Conservation (phyloP, 2,329 filamentous ascomycete genomes). For the Lecanicillium sp. region DNA sequence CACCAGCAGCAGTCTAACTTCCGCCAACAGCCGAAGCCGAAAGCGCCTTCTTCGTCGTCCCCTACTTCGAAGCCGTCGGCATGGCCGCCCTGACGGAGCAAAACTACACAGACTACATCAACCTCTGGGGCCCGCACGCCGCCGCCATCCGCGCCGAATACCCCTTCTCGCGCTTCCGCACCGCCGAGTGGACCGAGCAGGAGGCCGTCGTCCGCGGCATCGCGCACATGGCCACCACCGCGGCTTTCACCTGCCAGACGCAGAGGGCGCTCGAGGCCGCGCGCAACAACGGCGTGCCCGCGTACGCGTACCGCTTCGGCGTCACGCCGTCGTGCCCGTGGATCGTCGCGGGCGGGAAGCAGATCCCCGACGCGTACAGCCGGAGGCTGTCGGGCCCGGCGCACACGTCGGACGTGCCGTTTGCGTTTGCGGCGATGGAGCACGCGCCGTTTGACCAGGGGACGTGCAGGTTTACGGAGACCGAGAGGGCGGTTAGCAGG, state of each 20-base stretch:
- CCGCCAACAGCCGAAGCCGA: neutral
- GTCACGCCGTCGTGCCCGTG: conserved; percentile 17
- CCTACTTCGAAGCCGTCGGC: neutral
- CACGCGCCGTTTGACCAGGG: conserved; percentile 17
- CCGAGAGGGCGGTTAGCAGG: conserved; percentile 14
- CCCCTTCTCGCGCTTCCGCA: neutral
- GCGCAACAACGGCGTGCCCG: conserved; percentile 4
- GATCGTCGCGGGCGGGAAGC: conserved; percentile 10
- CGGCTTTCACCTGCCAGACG: neutral
- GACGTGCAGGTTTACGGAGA: conserved; percentile 13
- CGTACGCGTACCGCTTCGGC: conserved; percentile 17
- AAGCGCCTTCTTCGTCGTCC: neutral
- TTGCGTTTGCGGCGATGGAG: conserved; percentile 17
- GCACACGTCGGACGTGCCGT: conserved; percentile 17
- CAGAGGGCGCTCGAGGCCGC: conserved; percentile 16
- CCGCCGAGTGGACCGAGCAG: neutral
- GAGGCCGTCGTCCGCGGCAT: neutral
- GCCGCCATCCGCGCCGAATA: neutral
- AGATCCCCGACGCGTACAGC: conserved; percentile 12
- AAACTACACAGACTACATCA: conserved; percentile 1
- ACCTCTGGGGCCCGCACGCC: neutral
- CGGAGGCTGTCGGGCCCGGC: conserved; percentile 13
- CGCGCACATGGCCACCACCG: neutral
- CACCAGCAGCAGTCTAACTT: neutral
- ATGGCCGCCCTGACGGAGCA: neutral